phyloP scores from a whole-genome alignment of 441 rosid genomes.

The Pelargonium citronellum region DNA sequence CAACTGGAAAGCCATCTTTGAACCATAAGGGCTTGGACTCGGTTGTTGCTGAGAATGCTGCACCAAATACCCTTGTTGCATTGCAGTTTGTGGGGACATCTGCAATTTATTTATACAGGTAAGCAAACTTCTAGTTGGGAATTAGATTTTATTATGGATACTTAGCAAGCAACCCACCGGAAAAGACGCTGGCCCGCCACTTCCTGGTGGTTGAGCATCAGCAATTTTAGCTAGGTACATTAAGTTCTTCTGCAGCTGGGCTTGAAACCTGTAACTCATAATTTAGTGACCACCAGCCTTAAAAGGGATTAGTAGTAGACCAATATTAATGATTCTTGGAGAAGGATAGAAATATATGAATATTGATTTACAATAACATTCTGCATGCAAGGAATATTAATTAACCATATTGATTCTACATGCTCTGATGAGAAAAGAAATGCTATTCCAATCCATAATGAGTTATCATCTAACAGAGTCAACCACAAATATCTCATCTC shows the following conservation, averaged over 20 bases:
- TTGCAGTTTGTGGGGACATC: neutral
- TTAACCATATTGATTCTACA: no score
- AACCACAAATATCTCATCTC: no score
- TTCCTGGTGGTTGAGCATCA: slow-evolving; percentile 8
- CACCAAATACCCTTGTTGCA: slow-evolving; percentile 9
- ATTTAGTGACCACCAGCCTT: no score
- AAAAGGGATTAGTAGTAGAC: no score
- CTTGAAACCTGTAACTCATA: slow-evolving; percentile 3
- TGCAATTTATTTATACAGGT: neutral
- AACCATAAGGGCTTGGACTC: neutral
- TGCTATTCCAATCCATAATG: no score
- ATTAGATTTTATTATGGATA: neutral
- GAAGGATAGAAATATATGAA: no score
- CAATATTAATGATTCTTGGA: no score
- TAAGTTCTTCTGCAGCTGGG: slow-evolving; percentile 5
- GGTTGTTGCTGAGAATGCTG: slow-evolving; percentile 3
- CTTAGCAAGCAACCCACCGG: neutral
- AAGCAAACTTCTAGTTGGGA: neutral
- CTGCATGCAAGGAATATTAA: no score
- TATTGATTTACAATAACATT: no score
- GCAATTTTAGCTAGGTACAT: slow-evolving; percentile 3
- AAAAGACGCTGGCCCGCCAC: neutral
- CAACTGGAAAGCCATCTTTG: slow-evolving; percentile 1
- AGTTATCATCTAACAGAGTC: no score
- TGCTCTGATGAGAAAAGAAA: no score